Evolutionary conservation across 352 stramenopile species (phyloP), one percentile per base, ranked within the genome.

Genomic region (Globisporangium paroecandrum): DNA sequence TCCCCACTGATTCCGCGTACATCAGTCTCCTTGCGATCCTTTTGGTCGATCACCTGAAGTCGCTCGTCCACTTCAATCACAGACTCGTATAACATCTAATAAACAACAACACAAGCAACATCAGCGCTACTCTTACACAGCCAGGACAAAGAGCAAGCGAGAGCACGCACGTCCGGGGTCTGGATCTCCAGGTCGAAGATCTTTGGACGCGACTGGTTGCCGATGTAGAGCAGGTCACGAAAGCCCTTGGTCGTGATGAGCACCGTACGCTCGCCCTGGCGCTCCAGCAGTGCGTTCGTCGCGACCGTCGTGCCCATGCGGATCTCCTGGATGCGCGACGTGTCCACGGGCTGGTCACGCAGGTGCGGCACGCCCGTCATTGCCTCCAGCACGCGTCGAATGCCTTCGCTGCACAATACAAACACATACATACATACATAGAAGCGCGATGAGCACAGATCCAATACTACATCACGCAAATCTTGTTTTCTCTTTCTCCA

Each of bases 221-320:
- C 97, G 81, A 99, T 99, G 77, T 98, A 95, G 25, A 99, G 83
- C 61, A 99, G 75, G 78, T 99, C 97, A 47, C 82, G 81, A 79
- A 99, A 99, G 49, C 97, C 97, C 64, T 94, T 81, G 10, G 97
- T 99, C 12, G 93, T 98, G 7, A 99, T 77, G 2, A 99, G 82
- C 57, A 91, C 97, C 66, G 94, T 98, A 22, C 89, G 83, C 70
- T 98, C 96, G 24, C 98, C 98, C 62, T 99, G 83, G 54, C 97
- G 82, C 79, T 99, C 98, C 38, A 99, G 77, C 71, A 99, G 81
- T 6, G 97, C 98, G 74, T 99, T 99, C n/a, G 98, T 99, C 1
- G 98, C 98, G 13, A 99, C 98, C 4, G 98, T 99, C 9, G 64
- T 66, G 79, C 80, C 98, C 98, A 99, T 99, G 32, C 97, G 89